phyloP scores from a whole-genome alignment of 495 filamentous ascomycete species.

The Hypomontagnella submonticulosa region DNA sequence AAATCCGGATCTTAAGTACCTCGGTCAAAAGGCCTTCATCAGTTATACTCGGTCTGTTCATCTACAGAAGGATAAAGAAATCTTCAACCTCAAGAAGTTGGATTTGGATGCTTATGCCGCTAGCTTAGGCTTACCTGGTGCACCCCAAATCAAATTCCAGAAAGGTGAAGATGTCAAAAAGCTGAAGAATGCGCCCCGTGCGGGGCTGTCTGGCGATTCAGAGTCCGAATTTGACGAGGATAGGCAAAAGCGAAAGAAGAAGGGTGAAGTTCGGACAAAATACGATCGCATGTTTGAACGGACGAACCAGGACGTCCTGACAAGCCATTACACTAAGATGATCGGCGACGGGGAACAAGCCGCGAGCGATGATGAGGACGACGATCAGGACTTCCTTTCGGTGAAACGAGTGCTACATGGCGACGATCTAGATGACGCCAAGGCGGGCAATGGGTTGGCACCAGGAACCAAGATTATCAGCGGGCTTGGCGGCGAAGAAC shows the following conservation, averaged over 20 bases:
- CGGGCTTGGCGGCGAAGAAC: constrained; percentile 65
- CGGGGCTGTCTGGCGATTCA: constrained; percentile 63
- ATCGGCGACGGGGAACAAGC: constrained; percentile 72
- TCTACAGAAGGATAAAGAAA: constrained; percentile 90
- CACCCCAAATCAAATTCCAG: constrained; percentile 89
- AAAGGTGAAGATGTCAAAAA: constrained; percentile 88
- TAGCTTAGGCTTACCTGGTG: constrained; percentile 87
- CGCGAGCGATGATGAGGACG: constrained; percentile 53
- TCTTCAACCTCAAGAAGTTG: constrained; percentile 83
- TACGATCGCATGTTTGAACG: constrained; percentile 97
- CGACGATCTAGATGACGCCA: constrained; percentile 55
- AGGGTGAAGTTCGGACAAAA: constrained; percentile 80
- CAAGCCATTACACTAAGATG: constrained; percentile 89
- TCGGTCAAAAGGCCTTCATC: constrained; percentile 95
- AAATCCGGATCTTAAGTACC: constrained; percentile 91
- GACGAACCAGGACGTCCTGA: constrained; percentile 92
- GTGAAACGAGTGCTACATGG: constrained; percentile 84
- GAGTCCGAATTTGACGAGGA: constrained; percentile 61
- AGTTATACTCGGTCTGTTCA: constrained; percentile 85
- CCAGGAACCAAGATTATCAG: constrained; percentile 61
- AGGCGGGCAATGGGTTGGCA: constrained; percentile 44
- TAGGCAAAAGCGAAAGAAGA: constrained; percentile 66
- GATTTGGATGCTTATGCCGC: constrained; percentile 86
- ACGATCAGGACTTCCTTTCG: constrained; percentile 82
- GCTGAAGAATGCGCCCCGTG: constrained; percentile 84